Conservation (phyloP, 345 rosid genomes). For the Barbarea vulgaris region DNA sequence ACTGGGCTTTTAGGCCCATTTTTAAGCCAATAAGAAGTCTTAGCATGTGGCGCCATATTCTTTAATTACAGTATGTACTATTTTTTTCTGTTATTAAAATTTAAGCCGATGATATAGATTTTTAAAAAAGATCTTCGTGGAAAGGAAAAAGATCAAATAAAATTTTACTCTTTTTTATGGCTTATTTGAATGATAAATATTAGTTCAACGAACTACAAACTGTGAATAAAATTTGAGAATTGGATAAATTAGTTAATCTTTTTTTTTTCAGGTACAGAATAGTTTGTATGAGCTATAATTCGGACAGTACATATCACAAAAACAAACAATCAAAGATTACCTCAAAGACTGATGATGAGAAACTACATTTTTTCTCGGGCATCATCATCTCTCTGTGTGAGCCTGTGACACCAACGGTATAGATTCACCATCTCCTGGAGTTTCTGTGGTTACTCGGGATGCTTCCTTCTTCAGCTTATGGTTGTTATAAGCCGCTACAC, state of each 20-base stretch:
- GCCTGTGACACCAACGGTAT: conserved; percentile 47
- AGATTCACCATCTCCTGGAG: conserved; percentile 46
- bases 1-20: conserved; percentile 39
- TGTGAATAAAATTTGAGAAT: not conserved
- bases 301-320: conserved; percentile 23
- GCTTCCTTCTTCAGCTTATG: conserved; percentile 88
- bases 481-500: conserved; percentile 97
- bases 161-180: not conserved
- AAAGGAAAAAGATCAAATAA: not conserved
- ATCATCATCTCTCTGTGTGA: conserved; percentile 39
- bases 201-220: not conserved
- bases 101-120: not conserved
- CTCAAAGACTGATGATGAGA: conserved; percentile 35
- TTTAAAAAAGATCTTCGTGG: not conserved
- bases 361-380: not conserved
- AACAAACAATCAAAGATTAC: conserved; percentile 37
- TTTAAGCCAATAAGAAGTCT: not conserved
- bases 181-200: not conserved
- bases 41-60: not conserved
- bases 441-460: conserved; percentile 44
- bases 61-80: not conserved
- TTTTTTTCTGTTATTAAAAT: not conserved
- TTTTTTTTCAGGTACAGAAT: conserved; percentile 28
- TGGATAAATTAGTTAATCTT: conserved; percentile 2
- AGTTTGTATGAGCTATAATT: conserved; percentile 29